Conservation (phyloP, 805 yeast species). For the Komagataella kurtzmanii region DNA sequence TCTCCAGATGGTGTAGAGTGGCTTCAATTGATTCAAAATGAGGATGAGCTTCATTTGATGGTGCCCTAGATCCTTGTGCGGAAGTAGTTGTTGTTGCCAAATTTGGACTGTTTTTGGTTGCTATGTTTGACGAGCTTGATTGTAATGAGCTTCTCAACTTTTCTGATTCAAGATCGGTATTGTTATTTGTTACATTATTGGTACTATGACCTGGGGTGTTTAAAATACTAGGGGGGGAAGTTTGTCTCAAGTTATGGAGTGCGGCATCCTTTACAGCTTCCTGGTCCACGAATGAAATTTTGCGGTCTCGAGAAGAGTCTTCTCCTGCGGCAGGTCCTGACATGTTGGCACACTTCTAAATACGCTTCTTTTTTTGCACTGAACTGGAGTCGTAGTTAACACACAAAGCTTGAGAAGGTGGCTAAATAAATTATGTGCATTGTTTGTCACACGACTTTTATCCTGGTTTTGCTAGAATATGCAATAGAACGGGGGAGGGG, state of each 20-base stretch:
- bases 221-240: background rate
- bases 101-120: background rate
- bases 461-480: no score
- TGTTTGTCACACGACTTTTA: background rate
- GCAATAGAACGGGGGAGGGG: no score
- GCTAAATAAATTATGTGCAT: background rate
- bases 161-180: background rate
- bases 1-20: background rate
- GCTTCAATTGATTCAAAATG: background rate
- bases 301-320: background rate
- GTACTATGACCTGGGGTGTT: background rate
- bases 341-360: background rate
- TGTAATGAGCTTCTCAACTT: background rate
- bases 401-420: background rate
- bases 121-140: background rate
- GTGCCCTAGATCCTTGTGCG: background rate
- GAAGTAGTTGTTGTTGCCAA: background rate
- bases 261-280: background rate
- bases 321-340: background rate
- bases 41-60: background rate
- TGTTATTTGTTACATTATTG: background rate
- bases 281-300: background rate
- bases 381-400: background rate
- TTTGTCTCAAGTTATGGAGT: background rate
- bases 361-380: background rate